Base-by-base conservation (phyloP, 305 asterid species). In the Fraxinus dipetala region DNA sequence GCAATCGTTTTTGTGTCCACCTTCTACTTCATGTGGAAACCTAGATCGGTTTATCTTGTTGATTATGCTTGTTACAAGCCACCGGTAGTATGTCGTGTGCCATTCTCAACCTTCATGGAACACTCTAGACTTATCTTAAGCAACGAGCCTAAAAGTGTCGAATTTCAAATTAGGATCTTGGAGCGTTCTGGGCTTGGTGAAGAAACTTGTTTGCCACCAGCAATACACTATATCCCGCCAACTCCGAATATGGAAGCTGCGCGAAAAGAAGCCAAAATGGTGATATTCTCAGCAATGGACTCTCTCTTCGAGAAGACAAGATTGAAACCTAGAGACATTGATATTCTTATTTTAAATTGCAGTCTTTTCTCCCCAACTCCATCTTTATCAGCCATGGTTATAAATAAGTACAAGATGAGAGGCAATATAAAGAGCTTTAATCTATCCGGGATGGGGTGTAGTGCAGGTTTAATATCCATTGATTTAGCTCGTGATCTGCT, bases 31-130 rank as follows among this genome's bases (percentile, higher is more conserved):
- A 74, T 82, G 81, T 80, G 81, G 38, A 78, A 83, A 75, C 85
- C 87, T 9, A 43, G 83, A 8, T 63, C 81, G 5, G 74, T 83
- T n/a, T 86, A 80, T 61, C 82, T 86, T 0, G 61, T 83, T 5
- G 87, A 86, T 70, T 83, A 78, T 70, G 81, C 87, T 18, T 86
- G 89, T 75, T 83, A 72, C 83, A 78, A 81, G 78, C 89, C 89
- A 18, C 87, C 84, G 2, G 16, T 28, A 1, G 2, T 24, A 1
- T 81, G 63, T 35, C 86, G 87, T 0, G 85, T 82, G 5, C 82
- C 87, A 22, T 84, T 82, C 22, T 63, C 85, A 7, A 69, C 77
- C 7, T 84, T 84, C 56, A 84, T 84, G 84, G 85, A 86, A 32
- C 87, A 84, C 45, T 76, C 84, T 34, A 76, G 74, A 7, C 22